Percentiles rank a stretch among this genome's conserved stretches.
phyloP scores from a whole-genome alignment of 2,329 filamentous ascomycete genomes.

The Fusarium sp. region DNA sequence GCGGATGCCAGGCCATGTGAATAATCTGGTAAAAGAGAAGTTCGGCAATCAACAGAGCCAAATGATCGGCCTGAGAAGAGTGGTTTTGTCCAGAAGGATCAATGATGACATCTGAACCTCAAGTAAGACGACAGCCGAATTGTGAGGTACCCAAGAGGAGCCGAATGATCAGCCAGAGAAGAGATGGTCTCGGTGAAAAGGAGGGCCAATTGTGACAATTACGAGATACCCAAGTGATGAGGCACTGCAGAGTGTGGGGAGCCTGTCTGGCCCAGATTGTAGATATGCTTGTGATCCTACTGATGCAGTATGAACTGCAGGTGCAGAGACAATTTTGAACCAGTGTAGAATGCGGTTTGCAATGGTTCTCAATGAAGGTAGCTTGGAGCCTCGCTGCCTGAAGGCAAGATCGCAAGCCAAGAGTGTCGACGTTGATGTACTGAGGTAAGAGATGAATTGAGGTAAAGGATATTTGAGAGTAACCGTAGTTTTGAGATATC shows the following conservation, averaged over 20 bases:
- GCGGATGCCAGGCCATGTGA: rapidly evolving
- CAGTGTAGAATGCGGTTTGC: neutral
- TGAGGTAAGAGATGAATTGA: too few relatives aligned
- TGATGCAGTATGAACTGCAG: neutral
- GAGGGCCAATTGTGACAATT: neutral
- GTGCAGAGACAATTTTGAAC: neutral
- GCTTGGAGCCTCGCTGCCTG: neutral
- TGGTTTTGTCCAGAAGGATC: neutral
- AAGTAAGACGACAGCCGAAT: neutral
- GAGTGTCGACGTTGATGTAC: neutral
- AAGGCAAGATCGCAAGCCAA: neutral
- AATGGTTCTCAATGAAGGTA: neutral
- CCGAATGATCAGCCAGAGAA: neutral
- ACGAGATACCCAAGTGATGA: neutral
- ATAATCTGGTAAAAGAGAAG: neutral
- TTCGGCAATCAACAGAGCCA: rapidly evolving
- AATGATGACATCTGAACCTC: neutral
- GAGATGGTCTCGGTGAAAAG: neutral
- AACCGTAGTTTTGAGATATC: too few relatives aligned
- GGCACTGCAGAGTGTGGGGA: neutral
- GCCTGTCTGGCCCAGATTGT: neutral
- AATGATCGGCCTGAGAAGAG: neutral
- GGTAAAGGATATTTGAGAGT: too few relatives aligned
- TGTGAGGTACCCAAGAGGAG: neutral
- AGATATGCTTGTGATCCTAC: neutral